Evolutionary conservation across 805 yeast genomes (phyloP).

Genomic region (Candida stauntonica): DNA sequence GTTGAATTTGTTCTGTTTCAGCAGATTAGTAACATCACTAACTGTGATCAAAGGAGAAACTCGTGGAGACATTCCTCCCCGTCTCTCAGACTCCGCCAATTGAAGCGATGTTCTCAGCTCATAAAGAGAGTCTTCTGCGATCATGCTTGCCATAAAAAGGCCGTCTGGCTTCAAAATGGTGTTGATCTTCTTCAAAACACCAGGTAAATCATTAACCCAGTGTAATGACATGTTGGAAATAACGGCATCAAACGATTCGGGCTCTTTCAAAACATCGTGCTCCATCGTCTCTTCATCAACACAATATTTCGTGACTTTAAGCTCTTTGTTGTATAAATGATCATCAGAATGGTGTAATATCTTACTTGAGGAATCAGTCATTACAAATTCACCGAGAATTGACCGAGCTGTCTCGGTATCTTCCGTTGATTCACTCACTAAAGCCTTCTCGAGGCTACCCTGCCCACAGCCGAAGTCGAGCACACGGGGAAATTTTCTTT

Average conservation of each 20-base stretch:
- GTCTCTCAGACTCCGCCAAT: constrained; percentile 75
- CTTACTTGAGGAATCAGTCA: constrained; percentile 61
- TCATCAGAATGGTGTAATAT: constrained; percentile 51
- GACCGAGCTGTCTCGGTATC: constrained; percentile 45
- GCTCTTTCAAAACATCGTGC: constrained; percentile 34
- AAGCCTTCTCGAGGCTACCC: constrained; percentile 51
- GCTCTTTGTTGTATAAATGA: constrained; percentile 36
- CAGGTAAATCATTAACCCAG: constrained; percentile 86
- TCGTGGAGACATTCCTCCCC: constrained; percentile 76
- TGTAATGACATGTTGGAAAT: constrained; percentile 70
- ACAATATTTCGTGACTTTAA: constrained; percentile 46
- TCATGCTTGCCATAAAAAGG: constrained; percentile 72
- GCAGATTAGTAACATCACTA: constrained; percentile 66
- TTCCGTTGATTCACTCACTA: constrained; percentile 40
- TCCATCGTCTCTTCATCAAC: constrained; percentile 66
- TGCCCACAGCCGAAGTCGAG: constrained; percentile 73
- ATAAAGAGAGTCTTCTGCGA: constrained; percentile 82
- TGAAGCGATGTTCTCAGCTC: constrained; percentile 78
- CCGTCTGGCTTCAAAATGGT: constrained; percentile 71
- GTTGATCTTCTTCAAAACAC: constrained; percentile 51
- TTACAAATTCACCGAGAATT: constrained; percentile 46
- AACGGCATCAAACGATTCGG: constrained; percentile 59
- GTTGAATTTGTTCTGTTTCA: constrained; percentile 74
- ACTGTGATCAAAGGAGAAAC: constrained; percentile 78
- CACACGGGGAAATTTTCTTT: constrained; percentile 54